These are phyloP conservation scores for Dactylellina haptotyla DNA, from an alignment of 2,329 filamentous ascomycete genomes.

Conservation along the genomic window DNA sequence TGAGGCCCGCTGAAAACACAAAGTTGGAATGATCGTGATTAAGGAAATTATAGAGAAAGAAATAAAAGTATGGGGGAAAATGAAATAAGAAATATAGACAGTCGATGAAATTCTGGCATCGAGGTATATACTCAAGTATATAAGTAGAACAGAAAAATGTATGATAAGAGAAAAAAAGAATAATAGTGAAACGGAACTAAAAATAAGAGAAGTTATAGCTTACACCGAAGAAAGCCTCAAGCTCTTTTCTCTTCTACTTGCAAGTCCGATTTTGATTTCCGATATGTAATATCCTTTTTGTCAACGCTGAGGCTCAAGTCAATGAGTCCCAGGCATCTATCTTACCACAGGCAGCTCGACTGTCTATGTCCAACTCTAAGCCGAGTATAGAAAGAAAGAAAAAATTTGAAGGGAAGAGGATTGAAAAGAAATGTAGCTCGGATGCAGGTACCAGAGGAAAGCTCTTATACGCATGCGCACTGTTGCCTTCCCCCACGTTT, in stretches of 20 bases:
- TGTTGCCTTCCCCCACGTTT: slow-evolving; percentile 13
- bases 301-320: slow-evolving; percentile 39
- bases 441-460: background rate
- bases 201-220: slow-evolving; percentile 6
- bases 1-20: background rate
- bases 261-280: slow-evolving; percentile 18
- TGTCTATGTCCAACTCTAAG: slow-evolving; percentile 19
- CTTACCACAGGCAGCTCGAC: slow-evolving; percentile 33
- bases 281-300: background rate
- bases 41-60: slow-evolving; percentile 19
- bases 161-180: slow-evolving; percentile 9
- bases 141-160: slow-evolving; percentile 3
- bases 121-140: background rate
- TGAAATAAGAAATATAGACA: slow-evolving; percentile 8
- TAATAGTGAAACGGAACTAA: background rate
- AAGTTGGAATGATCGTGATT: slow-evolving; percentile 12
- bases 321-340: slow-evolving; percentile 36
- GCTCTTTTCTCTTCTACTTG: slow-evolving; percentile 27
- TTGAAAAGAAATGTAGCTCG: background rate
- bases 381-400: slow-evolving; percentile 12
- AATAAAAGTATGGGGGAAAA: slow-evolving; percentile 9
- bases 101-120: background rate
- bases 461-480: slow-evolving; percentile 25
- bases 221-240: slow-evolving; percentile 42
- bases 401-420: slow-evolving; percentile 1